Evolutionary conservation across 148 eudicot genomes (phyloP).

Genomic region (Oxyria digyna): DNA sequence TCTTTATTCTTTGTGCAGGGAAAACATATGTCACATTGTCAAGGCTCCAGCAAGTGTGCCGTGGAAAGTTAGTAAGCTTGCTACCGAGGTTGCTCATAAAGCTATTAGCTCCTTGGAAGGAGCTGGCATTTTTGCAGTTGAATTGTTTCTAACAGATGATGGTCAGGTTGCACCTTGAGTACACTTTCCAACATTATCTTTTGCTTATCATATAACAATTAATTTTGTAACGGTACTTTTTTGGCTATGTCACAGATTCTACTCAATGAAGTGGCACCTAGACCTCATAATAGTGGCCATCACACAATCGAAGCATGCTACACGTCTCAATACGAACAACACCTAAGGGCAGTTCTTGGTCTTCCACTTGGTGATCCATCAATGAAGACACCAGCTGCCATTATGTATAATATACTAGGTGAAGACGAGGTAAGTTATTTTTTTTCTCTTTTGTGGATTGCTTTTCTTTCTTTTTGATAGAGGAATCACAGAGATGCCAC

Average conservation of each 20-base stretch:
- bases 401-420: slow-evolving; percentile 94
- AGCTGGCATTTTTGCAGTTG: slow-evolving; percentile 92
- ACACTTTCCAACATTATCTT: background rate
- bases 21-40: slow-evolving; percentile 85
- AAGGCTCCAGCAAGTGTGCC: slow-evolving; percentile 86
- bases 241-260: slow-evolving; percentile 36
- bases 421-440: slow-evolving; percentile 65
- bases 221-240: background rate
- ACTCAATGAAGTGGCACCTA: slow-evolving; percentile 89
- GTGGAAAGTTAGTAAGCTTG: slow-evolving; percentile 67
- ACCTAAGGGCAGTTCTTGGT: slow-evolving; percentile 84
- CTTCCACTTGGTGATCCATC: slow-evolving; percentile 96
- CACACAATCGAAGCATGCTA: slow-evolving; percentile 92
- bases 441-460: background rate
- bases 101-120: slow-evolving; percentile 92
- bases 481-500: no score
- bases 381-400: slow-evolving; percentile 82
- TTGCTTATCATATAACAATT: background rate
- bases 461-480: background rate
- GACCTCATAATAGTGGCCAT: slow-evolving; percentile 98
- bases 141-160: slow-evolving; percentile 77
- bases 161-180: slow-evolving; percentile 41
- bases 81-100: slow-evolving; percentile 64
- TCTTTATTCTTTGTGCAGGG: slow-evolving; percentile 26
- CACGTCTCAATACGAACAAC: slow-evolving; percentile 94